These are phyloP conservation scores for Grifola frondosa DNA, from an alignment of 1,284 basidiomycete species.

Conservation along the genomic window DNA sequence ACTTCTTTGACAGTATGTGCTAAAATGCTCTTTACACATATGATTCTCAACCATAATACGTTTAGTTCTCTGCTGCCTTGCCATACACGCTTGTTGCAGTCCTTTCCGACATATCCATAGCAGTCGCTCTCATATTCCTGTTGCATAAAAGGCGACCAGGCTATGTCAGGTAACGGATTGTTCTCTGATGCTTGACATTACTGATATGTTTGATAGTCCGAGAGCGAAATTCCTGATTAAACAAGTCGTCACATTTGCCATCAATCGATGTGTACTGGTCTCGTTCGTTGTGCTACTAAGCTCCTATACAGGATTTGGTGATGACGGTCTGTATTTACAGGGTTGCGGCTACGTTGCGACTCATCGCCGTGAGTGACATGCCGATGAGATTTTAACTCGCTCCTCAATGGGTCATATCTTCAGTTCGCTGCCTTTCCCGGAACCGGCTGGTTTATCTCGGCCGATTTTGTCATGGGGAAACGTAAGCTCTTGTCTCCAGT, in stretches of 20 bases:
- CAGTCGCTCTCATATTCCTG: slow-evolving; percentile 14
- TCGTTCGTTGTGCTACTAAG: slow-evolving; percentile 5
- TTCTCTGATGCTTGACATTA: too few relatives aligned
- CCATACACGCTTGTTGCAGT: slow-evolving; percentile 21
- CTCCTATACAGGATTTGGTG: too few relatives aligned
- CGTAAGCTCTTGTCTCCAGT: neutral
- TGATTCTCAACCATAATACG: neutral
- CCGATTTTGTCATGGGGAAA: slow-evolving; percentile 22
- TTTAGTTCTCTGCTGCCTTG: slow-evolving; percentile 14
- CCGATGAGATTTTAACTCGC: too few relatives aligned
- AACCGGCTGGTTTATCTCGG: slow-evolving; percentile 21
- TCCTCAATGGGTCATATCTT: neutral
- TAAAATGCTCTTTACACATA: neutral
- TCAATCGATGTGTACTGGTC: slow-evolving; percentile 20
- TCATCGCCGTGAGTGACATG: slow-evolving; percentile 9
- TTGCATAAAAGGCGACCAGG: slow-evolving; percentile 14
- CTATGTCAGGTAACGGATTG: neutral
- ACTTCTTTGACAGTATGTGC: slow-evolving; percentile 11
- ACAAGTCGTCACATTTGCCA: slow-evolving; percentile 12
- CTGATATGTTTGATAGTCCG: neutral
- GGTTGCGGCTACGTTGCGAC: slow-evolving; percentile 10
- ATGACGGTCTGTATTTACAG: neutral
- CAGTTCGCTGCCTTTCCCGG: slow-evolving; percentile 17
- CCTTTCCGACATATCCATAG: slow-evolving; percentile 18
- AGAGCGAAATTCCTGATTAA: slow-evolving; percentile 9